Base-by-base conservation (phyloP, 768 basidiomycete genomes). In the Boletus sensibilis region DNA sequence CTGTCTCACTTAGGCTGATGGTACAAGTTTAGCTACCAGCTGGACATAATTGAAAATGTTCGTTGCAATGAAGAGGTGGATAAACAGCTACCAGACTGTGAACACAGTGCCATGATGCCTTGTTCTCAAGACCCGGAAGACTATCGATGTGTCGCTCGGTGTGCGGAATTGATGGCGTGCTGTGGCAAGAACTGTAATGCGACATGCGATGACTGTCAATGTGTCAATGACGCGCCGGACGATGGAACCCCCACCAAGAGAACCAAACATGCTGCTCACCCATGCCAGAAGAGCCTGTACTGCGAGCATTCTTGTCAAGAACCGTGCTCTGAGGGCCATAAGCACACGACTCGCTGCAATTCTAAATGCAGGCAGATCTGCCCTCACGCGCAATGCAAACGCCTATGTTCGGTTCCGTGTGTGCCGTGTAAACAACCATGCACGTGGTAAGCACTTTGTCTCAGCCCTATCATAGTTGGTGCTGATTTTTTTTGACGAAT, bases 371-470 rank as follows among this genome's bases (percentile, higher is more conserved):
- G 81, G 21, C 84, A 87, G 61, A 69, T 66, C 14, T 88, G 87
- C 61, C 42, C 63, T 16, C 87, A 88, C 64, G 72, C 80, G 1
- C 69, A 66, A 13, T 88, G 87, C 64, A 71, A 54, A 7, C 62
- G 66, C 1, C 60, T 69, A 18, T 88, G 88, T 57, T 82, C 78
- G 1, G 71, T 62, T 0, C 79, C 81, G 1, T 88, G 87, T 59
- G 76, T 82, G 1, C 84, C 86, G 3, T 89, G 88, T 65, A 77
- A 81, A 61, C 80, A 85, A 60, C 70, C 76, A 5, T 90, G 88
- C 59, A 74, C 73, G 4, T 88, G 88, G 84, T 63, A 42, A 60
- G 53, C 72, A 52, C 54, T 43, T 43, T 29, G 27, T 23, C 35
- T 20, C 4, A 14, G 31, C 42, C 21, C 9, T 21, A 21, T 51